These are phyloP conservation scores for Didymella keratinophila DNA, from an alignment of 2,329 filamentous ascomycete genomes.

Conservation along the genomic window DNA sequence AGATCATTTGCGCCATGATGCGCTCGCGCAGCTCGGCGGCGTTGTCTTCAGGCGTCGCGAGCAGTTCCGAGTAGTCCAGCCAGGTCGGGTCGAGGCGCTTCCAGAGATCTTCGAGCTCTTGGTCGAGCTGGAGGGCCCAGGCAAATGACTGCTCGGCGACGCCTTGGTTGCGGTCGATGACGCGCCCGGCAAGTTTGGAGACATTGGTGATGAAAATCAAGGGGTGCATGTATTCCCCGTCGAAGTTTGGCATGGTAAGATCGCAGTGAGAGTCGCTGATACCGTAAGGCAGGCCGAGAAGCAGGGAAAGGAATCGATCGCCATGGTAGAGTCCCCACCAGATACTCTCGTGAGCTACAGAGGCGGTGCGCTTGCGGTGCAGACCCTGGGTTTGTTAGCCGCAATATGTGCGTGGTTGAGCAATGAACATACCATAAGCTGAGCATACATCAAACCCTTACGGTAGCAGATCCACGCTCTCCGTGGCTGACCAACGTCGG, in stretches of 20 bases:
- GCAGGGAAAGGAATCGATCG: constrained; percentile 61
- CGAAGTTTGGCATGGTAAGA: constrained; percentile 39
- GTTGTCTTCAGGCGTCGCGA: constrained; percentile 40
- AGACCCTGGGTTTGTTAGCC: constrained; percentile 44
- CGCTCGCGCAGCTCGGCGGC: constrained; percentile 49
- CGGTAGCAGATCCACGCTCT: constrained; percentile 63
- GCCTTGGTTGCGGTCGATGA: constrained; percentile 55
- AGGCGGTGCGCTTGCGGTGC: constrained; percentile 48
- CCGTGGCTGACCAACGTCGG: constrained; percentile 64
- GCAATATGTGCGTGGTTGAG: neutral
- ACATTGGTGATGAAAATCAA: constrained; percentile 46
- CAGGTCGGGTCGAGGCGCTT: constrained; percentile 50
- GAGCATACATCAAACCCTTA: constrained; percentile 60
- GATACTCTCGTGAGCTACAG: constrained; percentile 47
- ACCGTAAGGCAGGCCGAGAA: constrained; percentile 62
- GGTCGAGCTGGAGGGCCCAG: constrained; percentile 53
- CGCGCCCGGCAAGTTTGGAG: constrained; percentile 52
- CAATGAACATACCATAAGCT: constrained; percentile 58
- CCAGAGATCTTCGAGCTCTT: constrained; percentile 52
- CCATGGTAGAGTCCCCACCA: constrained; percentile 53
- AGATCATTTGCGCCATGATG: constrained; percentile 54
- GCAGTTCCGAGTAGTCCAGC: constrained; percentile 47
- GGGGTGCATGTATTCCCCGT: constrained; percentile 41
- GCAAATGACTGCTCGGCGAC: constrained; percentile 46
- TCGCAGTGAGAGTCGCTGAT: constrained; percentile 52